phyloP scores from a whole-genome alignment of 1,284 basidiomycete genomes.

The Meripilus lineatus region DNA sequence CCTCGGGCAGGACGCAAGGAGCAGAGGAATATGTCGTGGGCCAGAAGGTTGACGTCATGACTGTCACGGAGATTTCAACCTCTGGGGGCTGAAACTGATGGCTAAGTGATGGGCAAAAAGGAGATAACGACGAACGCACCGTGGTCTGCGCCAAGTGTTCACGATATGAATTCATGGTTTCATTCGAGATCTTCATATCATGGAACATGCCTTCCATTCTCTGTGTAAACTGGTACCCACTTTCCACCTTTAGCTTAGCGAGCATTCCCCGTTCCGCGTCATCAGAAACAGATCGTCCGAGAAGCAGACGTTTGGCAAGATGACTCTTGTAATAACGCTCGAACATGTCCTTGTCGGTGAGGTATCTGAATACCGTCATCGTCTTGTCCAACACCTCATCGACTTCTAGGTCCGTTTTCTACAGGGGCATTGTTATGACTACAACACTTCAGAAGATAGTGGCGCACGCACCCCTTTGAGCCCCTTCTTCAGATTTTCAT shows the following conservation, averaged over 20 bases:
- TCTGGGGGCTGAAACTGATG: constrained; percentile 48
- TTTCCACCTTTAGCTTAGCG: constrained; percentile 96
- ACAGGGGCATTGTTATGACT: constrained; percentile 3
- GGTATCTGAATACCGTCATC: constrained; percentile 91
- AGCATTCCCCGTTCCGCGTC: constrained; percentile 99
- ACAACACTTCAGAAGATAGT: background rate
- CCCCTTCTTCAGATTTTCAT: constrained; percentile 95
- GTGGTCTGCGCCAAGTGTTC: constrained; percentile 50
- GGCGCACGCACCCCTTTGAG: constrained; percentile 77
- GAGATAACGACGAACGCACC: constrained; percentile 33
- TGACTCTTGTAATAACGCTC: constrained; percentile 98
- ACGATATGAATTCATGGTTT: constrained; percentile 77
- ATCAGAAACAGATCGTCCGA: constrained; percentile 87
- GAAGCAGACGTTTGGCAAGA: constrained; percentile 88
- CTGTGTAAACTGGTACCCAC: constrained; percentile 96
- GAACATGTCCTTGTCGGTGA: constrained; percentile 96
- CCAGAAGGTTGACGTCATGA: constrained; percentile 95
- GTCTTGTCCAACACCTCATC: constrained; percentile 91
- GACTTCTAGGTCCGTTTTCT: constrained; percentile 96
- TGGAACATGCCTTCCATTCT: constrained; percentile 99
- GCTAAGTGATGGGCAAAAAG: constrained; percentile 4
- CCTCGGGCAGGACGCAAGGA: constrained; percentile 64
- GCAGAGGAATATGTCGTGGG: constrained; percentile 67
- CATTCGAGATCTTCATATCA: constrained; percentile 90
- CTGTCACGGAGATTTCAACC: constrained; percentile 80